Conservation (phyloP, 2,329 filamentous ascomycete genomes). For the Phaeomoniella chlamydospora region DNA sequence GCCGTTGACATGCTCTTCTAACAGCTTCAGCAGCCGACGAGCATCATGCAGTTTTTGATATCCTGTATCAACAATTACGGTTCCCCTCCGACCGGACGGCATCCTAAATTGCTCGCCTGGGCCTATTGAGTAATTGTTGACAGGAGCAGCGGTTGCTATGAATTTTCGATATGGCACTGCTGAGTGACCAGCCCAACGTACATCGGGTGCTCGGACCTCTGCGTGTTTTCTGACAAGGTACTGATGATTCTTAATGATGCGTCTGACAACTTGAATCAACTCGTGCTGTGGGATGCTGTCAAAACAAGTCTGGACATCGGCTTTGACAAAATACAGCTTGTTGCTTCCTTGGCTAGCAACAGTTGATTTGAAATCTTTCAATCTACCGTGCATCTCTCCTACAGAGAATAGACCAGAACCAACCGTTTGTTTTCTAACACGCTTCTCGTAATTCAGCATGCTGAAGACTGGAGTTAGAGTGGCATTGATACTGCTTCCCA, state of each 20-base stretch:
- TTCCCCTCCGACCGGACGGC: constrained; percentile 35
- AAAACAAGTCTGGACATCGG: constrained; percentile 85
- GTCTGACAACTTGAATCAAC: constrained; percentile 51
- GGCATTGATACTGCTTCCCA: constrained; percentile 54
- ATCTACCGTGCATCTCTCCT: constrained; percentile 59
- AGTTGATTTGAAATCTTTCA: constrained; percentile 55
- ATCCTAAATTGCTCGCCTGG: constrained; percentile 11
- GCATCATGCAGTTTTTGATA: constrained; percentile 43
- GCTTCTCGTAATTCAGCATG: constrained; percentile 64
- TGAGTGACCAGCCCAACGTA: constrained; percentile 1
- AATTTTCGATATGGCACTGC: constrained; percentile 29
- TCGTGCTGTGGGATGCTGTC: constrained; percentile 82
- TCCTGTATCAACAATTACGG: constrained; percentile 62
- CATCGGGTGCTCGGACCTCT: constrained; percentile 45
- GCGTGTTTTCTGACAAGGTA: constrained; percentile 66
- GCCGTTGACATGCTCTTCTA: constrained; percentile 64
- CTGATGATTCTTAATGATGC: constrained; percentile 37
- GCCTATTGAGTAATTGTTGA: constrained; percentile 29
- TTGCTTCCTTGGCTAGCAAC: constrained; percentile 13
- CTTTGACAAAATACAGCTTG: constrained; percentile 70
- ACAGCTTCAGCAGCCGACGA: constrained; percentile 49
- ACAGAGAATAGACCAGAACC: constrained; percentile 72
- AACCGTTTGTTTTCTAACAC: constrained; percentile 42
- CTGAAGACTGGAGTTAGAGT: constrained; percentile 61
- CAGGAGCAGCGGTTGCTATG: constrained; percentile 34